A percentile compares a stretch with the other conserved stretches of the same genome.
phyloP scores from a whole-genome alignment of 495 filamentous ascomycete species.

The Talaromyces liani region DNA sequence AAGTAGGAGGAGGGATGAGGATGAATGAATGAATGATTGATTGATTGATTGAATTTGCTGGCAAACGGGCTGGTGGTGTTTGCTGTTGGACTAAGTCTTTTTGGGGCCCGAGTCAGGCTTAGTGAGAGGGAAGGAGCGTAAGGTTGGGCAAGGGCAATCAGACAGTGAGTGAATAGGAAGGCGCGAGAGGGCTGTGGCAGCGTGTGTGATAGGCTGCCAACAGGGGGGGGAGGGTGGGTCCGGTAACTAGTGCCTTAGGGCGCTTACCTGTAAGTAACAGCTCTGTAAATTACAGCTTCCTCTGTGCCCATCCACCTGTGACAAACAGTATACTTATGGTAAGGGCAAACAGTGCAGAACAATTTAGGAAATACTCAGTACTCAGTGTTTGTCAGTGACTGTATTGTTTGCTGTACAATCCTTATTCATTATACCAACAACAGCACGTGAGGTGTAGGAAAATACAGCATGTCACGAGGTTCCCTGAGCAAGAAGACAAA shows the following conservation, averaged over 20 bases:
- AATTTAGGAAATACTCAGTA: not conserved
- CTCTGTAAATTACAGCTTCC: not conserved
- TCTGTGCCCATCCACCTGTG: too few species aligned
- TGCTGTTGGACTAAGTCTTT: not conserved
- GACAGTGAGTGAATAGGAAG: not conserved
- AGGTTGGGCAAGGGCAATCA: conserved; percentile 1
- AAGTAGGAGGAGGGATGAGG: conserved; percentile 4
- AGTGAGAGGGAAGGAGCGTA: not conserved
- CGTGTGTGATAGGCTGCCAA: not conserved
- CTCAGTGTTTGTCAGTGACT: not conserved
- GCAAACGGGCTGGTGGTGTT: not conserved
- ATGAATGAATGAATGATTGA: conserved; percentile 8
- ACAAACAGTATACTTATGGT: not conserved
- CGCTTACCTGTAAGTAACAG: not conserved
- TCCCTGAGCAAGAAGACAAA: not conserved
- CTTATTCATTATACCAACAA: not conserved
- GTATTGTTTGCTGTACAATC: not conserved
- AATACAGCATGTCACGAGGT: not conserved
- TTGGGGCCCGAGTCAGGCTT: conserved; percentile 4
- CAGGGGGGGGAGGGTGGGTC: not conserved
- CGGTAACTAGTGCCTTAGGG: not conserved
- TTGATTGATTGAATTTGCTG: not conserved
- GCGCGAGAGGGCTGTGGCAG: not conserved
- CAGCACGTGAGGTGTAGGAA: not conserved
- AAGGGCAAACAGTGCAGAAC: not conserved